Percentiles rank a stretch among this genome's conserved stretches.
Conservation (phyloP, 2,329 filamentous ascomycete species). For the Diaporthe citrichinensis region DNA sequence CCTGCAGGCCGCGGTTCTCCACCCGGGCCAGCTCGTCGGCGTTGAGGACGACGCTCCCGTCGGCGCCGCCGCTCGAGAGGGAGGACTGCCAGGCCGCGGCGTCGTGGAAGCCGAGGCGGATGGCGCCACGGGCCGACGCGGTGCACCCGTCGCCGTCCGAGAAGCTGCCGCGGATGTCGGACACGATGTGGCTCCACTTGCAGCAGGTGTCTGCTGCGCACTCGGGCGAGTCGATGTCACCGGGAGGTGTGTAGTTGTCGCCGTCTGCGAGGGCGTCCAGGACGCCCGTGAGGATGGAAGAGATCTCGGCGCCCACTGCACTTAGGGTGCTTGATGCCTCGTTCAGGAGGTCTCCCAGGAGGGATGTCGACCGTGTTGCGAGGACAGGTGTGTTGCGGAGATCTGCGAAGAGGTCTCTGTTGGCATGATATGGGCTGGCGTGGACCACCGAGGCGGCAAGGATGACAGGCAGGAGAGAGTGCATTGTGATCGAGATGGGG, state of each 20-base stretch:
- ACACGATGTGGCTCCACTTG: constrained; percentile 57
- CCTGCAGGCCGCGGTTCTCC: constrained; percentile 63
- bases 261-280: constrained; percentile 28
- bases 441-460: background rate
- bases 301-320: constrained; percentile 26
- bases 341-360: constrained; percentile 29
- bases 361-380: constrained; percentile 25
- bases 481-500: background rate
- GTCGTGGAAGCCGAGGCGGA: constrained; percentile 64
- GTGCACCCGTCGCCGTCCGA: constrained; percentile 51
- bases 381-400: constrained; percentile 9
- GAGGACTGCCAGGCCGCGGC: constrained; percentile 57
- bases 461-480: constrained; percentile 11
- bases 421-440: constrained; percentile 2
- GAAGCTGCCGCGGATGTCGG: constrained; percentile 49
- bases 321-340: constrained; percentile 24
- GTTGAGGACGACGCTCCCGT: constrained; percentile 60
- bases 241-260: constrained; percentile 8
- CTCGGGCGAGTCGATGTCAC: constrained; percentile 42
- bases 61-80: constrained; percentile 58
- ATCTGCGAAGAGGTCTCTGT: constrained; percentile 15
- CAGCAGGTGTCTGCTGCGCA: constrained; percentile 50
- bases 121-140: constrained; percentile 57
- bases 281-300: constrained; percentile 18
- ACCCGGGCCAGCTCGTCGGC: constrained; percentile 53